phyloP scores from a whole-genome alignment of 2,329 filamentous ascomycete species.

The Arthroderma sp. region DNA sequence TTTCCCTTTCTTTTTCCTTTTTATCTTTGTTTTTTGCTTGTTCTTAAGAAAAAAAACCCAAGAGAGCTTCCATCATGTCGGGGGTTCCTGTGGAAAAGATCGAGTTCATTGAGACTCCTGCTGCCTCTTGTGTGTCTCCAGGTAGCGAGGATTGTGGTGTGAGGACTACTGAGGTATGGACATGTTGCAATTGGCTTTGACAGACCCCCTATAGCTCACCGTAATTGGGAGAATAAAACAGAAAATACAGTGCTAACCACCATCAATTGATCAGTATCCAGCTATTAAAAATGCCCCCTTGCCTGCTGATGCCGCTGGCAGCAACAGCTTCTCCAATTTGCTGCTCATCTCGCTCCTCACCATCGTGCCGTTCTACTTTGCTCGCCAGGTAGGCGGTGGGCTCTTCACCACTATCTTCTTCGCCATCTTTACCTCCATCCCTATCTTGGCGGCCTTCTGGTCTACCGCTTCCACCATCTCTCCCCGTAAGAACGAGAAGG shows the following conservation, averaged over 20 bases:
- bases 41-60: too few species aligned
- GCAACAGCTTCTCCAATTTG: constrained; percentile 76
- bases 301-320: constrained; percentile 73
- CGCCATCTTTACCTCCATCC: constrained; percentile 61
- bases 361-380: constrained; percentile 63
- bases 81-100: constrained; percentile 31
- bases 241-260: too few species aligned
- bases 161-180: constrained; percentile 45
- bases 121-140: constrained; percentile 39
- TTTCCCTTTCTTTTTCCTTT: not conserved
- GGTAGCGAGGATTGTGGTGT: constrained; percentile 47
- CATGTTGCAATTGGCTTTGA: not conserved
- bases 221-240: not conserved
- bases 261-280: constrained; percentile 47
- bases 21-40: too few species aligned
- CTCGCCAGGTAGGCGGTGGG: constrained; percentile 73
- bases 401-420: constrained; percentile 82
- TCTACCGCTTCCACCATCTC: constrained; percentile 63
- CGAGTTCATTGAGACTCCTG: constrained; percentile 47
- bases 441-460: constrained; percentile 75
- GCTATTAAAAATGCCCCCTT: constrained; percentile 89
- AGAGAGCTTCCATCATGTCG: not conserved
- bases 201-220: not conserved
- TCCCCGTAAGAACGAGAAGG: constrained; percentile 88
- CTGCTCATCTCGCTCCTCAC: constrained; percentile 58